Evolutionary conservation across 495 filamentous ascomycete genomes (phyloP).

Genomic region (Annulohypoxylon bovei): DNA sequence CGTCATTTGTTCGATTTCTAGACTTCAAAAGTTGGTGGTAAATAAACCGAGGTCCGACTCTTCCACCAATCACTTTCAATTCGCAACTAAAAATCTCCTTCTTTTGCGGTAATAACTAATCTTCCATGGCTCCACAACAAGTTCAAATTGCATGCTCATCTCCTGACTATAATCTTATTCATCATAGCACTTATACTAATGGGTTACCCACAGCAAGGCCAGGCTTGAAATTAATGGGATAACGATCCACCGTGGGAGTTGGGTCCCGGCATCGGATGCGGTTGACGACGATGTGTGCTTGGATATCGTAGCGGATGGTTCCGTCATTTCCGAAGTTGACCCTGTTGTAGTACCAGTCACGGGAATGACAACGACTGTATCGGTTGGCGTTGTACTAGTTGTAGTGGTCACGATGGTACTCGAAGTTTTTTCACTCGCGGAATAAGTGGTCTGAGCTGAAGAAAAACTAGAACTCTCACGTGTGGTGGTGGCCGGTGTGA

Average conservation of each 20-base stretch:
- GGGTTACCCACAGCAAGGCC: background rate
- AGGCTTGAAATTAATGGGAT: background rate
- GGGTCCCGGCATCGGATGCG: constrained; percentile 1
- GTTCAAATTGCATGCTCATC: constrained; percentile 4
- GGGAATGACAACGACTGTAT: background rate
- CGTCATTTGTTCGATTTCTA: background rate
- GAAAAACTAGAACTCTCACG: constrained; percentile 1
- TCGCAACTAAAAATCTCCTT: background rate
- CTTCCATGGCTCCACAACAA: background rate
- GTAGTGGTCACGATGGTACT: constrained; percentile 13
- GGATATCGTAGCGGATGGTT: background rate
- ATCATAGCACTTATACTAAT: background rate
- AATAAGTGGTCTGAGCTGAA: background rate
- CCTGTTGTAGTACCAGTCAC: background rate
- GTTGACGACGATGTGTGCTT: background rate
- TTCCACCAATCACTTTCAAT: constrained; percentile 1
- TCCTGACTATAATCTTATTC: constrained; percentile 6
- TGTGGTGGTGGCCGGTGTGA: constrained; percentile 1
- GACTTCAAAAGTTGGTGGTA: background rate
- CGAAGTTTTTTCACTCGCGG: background rate
- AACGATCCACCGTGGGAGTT: background rate
- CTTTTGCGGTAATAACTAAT: background rate
- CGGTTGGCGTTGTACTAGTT: background rate
- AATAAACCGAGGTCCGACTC: constrained; percentile 5
- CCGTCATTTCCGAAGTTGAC: background rate